Percentiles rank a stretch among this genome's conserved stretches.
Conservation (phyloP, 768 basidiomycete species). For the Guyanaporus albipodus region DNA sequence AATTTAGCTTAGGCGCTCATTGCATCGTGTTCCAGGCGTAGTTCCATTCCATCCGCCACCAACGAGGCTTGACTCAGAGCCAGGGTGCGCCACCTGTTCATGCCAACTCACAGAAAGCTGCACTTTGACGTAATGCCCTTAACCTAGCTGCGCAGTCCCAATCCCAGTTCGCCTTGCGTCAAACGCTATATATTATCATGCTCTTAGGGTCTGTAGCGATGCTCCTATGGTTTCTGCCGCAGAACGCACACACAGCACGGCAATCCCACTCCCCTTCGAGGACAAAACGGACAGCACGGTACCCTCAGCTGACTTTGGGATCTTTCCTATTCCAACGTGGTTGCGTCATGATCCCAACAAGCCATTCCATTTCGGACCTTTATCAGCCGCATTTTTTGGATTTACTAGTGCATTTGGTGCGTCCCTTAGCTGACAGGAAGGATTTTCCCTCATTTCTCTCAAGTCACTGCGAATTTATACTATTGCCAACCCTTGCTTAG, state of each 20-base stretch:
- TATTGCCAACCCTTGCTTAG: conserved; percentile 81
- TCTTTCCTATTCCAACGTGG: conserved; percentile 59
- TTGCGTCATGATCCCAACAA: conserved; percentile 49
- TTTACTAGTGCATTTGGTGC: conserved; percentile 49
- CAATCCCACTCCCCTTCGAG: neutral
- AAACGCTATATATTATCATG: conserved; percentile 16
- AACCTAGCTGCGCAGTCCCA: too few species aligned
- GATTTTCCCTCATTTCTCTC: neutral
- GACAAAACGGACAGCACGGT: neutral
- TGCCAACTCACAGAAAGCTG: too few species aligned
- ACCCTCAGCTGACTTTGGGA: conserved; percentile 48
- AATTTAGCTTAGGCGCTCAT: too few species aligned
- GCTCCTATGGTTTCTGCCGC: conserved; percentile 16
- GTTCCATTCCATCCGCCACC: too few species aligned
- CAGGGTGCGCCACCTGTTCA: too few species aligned
- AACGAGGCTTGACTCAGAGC: too few species aligned
- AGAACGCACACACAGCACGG: neutral
- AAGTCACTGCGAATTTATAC: conserved; percentile 73
- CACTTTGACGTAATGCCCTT: too few species aligned
- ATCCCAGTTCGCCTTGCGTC: neutral
- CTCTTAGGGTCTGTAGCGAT: neutral
- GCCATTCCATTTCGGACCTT: conserved; percentile 49
- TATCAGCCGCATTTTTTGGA: conserved; percentile 58
- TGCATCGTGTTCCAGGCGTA: too few species aligned
- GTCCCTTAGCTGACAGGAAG: neutral